These are phyloP conservation scores for Podaxis mareebaensis DNA, from an alignment of 768 basidiomycete genomes.

Conservation along the genomic window DNA sequence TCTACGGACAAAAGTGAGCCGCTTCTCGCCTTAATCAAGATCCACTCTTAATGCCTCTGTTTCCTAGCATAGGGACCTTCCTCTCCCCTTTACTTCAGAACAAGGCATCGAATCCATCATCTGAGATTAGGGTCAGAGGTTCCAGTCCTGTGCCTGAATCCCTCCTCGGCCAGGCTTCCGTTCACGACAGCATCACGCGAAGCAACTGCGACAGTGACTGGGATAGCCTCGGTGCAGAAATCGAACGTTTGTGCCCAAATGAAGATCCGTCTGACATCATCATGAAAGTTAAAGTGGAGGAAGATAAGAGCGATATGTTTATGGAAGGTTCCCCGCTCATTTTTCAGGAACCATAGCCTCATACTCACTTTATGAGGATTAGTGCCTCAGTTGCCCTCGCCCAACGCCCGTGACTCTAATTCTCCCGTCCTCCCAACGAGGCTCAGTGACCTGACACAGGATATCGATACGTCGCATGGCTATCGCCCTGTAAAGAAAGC, in stretches of 20 bases:
- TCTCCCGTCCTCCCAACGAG: slow-evolving; percentile 32
- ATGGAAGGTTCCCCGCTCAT: slow-evolving; percentile 54
- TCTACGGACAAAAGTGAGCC: slow-evolving; percentile 30
- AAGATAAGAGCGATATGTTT: slow-evolving; percentile 46
- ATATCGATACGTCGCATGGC: neutral
- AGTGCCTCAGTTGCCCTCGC: slow-evolving; percentile 61
- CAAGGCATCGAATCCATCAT: neutral
- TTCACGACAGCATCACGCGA: neutral
- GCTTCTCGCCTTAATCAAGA: neutral
- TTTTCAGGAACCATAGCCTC: neutral
- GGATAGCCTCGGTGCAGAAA: slow-evolving; percentile 27
- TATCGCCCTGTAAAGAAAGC: slow-evolving; percentile 45
- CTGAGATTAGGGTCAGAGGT: neutral
- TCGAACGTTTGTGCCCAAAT: slow-evolving; percentile 33
- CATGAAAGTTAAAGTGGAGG: slow-evolving; percentile 56
- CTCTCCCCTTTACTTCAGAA: slow-evolving; percentile 32
- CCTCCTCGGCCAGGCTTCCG: slow-evolving; percentile 17
- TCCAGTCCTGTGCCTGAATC: slow-evolving; percentile 12
- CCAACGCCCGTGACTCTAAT: slow-evolving; percentile 44
- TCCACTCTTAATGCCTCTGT: neutral
- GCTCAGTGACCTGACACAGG: neutral
- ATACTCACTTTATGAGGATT: slow-evolving; percentile 4
- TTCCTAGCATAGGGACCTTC: slow-evolving; percentile 38
- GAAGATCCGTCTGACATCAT: slow-evolving; percentile 36
- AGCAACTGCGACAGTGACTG: slow-evolving; percentile 17